Evolutionary conservation across 805 yeast species (phyloP).

Genomic region (Barnettozyma pratensis): DNA sequence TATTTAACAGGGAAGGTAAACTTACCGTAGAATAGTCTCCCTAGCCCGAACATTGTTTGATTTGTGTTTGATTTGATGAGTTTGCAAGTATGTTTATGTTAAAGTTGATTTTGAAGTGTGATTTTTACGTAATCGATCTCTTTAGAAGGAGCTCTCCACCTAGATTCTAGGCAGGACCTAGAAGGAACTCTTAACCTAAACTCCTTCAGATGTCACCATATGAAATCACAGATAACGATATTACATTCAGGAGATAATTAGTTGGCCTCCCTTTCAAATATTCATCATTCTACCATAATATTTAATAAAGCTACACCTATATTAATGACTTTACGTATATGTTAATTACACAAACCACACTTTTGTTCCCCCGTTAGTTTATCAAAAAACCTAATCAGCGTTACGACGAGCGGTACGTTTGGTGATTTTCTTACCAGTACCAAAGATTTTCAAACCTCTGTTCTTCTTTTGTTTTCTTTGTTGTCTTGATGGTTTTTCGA

Average conservation of each 20-base stretch:
- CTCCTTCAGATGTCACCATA: too few relatives aligned
- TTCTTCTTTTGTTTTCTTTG: constrained; percentile 99
- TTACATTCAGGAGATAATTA: too few relatives aligned
- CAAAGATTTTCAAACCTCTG: constrained; percentile 98
- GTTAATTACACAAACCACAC: constrained; percentile 10
- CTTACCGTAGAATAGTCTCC: constrained; percentile 48
- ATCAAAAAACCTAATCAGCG: constrained; percentile 53
- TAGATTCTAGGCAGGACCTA: too few relatives aligned
- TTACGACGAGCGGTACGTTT: constrained; percentile 88
- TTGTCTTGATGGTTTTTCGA: constrained; percentile 98
- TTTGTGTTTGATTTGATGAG: neutral
- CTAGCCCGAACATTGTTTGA: constrained; percentile 51
- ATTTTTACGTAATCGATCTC: too few relatives aligned
- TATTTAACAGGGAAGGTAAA: neutral
- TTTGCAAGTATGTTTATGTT: neutral
- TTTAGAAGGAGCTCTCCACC: too few relatives aligned
- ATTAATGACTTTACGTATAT: constrained; percentile 8
- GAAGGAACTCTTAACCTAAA: too few relatives aligned
- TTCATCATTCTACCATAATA: too few relatives aligned
- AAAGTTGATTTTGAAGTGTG: too few relatives aligned
- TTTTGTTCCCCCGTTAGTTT: constrained; percentile 6
- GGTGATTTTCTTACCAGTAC: constrained; percentile 95
- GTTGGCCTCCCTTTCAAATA: too few relatives aligned
- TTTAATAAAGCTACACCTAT: too few relatives aligned
- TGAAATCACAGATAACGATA: too few relatives aligned